These are phyloP conservation scores for Candida maesae DNA, from an alignment of 805 yeast species.

Conservation along the genomic window DNA sequence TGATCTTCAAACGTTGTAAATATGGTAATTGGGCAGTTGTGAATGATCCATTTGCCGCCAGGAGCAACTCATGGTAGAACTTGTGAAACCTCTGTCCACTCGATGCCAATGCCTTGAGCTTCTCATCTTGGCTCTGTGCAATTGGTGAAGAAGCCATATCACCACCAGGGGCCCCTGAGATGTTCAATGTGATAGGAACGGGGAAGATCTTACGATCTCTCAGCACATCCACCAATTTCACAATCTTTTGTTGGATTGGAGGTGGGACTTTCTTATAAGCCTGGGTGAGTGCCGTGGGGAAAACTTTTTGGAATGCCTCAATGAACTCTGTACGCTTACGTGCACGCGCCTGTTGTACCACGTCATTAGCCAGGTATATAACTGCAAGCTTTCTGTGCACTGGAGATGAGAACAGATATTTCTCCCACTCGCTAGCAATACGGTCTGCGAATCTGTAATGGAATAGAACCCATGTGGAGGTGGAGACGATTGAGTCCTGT, in stretches of 20 bases:
- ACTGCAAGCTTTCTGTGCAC: conserved; percentile 48
- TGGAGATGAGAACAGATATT: conserved; percentile 31
- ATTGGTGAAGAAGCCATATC: background rate
- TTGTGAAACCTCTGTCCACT: conserved; percentile 18
- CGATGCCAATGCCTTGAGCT: conserved; percentile 8
- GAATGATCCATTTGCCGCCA: conserved; percentile 17
- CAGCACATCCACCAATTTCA: conserved; percentile 55
- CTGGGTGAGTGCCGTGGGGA: conserved; percentile 39
- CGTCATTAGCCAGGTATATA: conserved; percentile 74
- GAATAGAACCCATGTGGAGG: conserved; percentile 70
- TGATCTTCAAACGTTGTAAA: conserved; percentile 7
- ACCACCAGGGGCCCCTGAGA: conserved; percentile 11
- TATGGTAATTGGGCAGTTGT: conserved; percentile 9
- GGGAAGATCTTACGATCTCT: conserved; percentile 46
- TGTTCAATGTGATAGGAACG: conserved; percentile 6
- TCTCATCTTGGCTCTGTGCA: conserved; percentile 9
- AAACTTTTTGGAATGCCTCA: conserved; percentile 48
- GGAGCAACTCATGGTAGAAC: conserved; percentile 20
- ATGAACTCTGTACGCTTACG: conserved; percentile 57
- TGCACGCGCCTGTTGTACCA: conserved; percentile 72
- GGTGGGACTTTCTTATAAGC: conserved; percentile 21
- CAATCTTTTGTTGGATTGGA: conserved; percentile 33
- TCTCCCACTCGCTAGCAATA: conserved; percentile 52
- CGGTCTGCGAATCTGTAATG: conserved; percentile 55
- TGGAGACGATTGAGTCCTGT: conserved; percentile 69